Base-by-base conservation (phyloP, 2,329 filamentous ascomycete genomes). In the Paracoccidioides lutzii region DNA sequence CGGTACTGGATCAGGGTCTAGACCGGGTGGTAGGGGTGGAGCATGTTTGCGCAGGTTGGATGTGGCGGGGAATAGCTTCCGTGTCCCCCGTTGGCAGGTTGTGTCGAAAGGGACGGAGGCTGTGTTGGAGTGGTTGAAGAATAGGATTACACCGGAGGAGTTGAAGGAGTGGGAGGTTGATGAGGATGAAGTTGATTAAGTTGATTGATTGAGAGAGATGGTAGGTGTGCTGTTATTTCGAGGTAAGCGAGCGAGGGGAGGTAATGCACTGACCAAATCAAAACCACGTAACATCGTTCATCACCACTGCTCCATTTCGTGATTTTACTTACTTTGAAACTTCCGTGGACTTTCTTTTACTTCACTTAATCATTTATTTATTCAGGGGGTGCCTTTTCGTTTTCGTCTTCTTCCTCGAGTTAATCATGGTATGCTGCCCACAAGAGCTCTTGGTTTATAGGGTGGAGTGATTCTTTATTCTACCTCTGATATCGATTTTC, bases 91-190 rank as follows among this genome's bases (percentile, higher is more conserved):
- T 56, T 90, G 86, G 74, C 87, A 86, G 59, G 80, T 95, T 5
- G 73, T 97, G 50, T 87, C 91, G 58, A 87, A 89, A 59, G 91
- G 91, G 0, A 96, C 90, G 0, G 89, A 95, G 63, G 85, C 88
- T 2, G 84, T 89, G 0, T 73, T 96, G 61, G 78, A 83, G 52
- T 95, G 89, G 86, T 70, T 96, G 52, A 80, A 87, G 58, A 86
- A 88, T 33, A 80, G 85, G 55, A 85, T 95, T 40, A 83, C 87
- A 2, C 64, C 62, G n/a, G 66, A 69, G 43, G 73, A 74, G 22
- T 59, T 75, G 49, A 65, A 64, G 30, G 69, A 71, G 52, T 72
- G 66, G 67, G 67, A 69, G 54, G 60, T 62, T 12, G 67, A 62
- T 38, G 59, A 64, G 49, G 49, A 41, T 5, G 32, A 12, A 7